Base-by-base conservation (phyloP, 768 basidiomycete species). In the Tylopilus sp. region DNA sequence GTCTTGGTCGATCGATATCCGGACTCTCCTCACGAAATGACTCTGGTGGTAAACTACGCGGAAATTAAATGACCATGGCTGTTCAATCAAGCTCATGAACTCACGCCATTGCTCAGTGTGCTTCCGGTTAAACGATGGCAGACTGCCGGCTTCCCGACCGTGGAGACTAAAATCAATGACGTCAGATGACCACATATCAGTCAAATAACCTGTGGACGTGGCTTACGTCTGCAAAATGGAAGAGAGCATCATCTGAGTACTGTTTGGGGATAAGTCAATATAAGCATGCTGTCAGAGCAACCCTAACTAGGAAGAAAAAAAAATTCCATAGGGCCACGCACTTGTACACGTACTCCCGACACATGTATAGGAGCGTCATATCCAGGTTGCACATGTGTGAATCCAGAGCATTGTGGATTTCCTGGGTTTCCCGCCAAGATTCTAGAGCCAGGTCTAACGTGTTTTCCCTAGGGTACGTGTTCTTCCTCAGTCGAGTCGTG, bases 71-170 rank as follows among this genome's bases (percentile, higher is more conserved):
- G 15, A 49, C 44, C 43, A 23, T 53, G 17, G 30, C 30, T 25
- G 21, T 42, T 28, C 38, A 51, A 36, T 11, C 25, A 20, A 35
- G 15, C 33, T 15, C 7, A 6, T 11, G 47, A 23, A 82, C 87
- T 66, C 68, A 91, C 88, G 73, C 88, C 88, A 91, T 59, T 90
- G 85, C 57, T 86, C 81, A 0, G 84, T 82, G 52, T 88, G 85
- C 58, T 81, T 80, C 6, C 81, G 80, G 52, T 80, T 86, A 72
- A 87, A 85, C 30, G 81, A 73, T 21, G 81, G 82, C 21, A 73
- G 64, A 38, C 67, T 63, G 23, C 73, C 73, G 40, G 66, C 71
- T 44, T 77, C 76, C 39, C 79, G 69, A 22, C 79, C 79, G 57
- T 82, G 80, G 55, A 85, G 63, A 48, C 80, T 79, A 49, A 20